Evolutionary conservation across 169 alveolate genomes (phyloP), one percentile per base, ranked within the genome.

Genomic region (Plasmodium yoelii): DNA sequence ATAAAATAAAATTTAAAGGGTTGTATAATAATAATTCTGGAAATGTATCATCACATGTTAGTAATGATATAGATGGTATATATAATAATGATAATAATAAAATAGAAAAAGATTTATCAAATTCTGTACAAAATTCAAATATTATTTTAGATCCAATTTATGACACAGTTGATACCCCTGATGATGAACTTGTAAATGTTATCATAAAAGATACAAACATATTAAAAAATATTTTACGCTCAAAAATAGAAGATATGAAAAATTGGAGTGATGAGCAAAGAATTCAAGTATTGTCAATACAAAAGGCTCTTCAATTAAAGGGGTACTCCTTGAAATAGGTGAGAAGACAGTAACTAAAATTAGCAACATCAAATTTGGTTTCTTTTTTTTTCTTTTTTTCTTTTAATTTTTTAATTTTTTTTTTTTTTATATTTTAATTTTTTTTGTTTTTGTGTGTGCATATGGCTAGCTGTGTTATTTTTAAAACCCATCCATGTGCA

Each of bases 181-280:
- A 68, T 51, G 91, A 84, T 1, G 91, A 59, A 5, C 67, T 84
- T 12, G 91, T 84, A 2, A 84, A 84, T 22, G 87, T 56, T 22
- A 74, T 84, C n/a, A 63, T 69, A 53, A 84, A 84, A 64, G 61
- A 84, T 39, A 9, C 39, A 8, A 74, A 84, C 15, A 84, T 84
- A 7, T 60, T 84, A 46, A 84, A 84, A 53, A 84, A 84, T 51
- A 84, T 84, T 84, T 46, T 84, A 26, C 69, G 70, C 22, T 69
- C 87, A 19, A 70, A 61, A 24, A 39, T 59, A 18, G 75, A 84
- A 64, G 87, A 84, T 26, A 84, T 84, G 91, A 47, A 34, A 10
- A 44, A 28, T 5, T 84, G 91, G 91, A 68, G 47, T 24, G 28
- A 18, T 18, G 91, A 68, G 24, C 91, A 84, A 34, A 46, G 73